Evolutionary conservation across 306 rosid genomes (phyloP).

Genomic region (Sechiopsis laciniata): DNA sequence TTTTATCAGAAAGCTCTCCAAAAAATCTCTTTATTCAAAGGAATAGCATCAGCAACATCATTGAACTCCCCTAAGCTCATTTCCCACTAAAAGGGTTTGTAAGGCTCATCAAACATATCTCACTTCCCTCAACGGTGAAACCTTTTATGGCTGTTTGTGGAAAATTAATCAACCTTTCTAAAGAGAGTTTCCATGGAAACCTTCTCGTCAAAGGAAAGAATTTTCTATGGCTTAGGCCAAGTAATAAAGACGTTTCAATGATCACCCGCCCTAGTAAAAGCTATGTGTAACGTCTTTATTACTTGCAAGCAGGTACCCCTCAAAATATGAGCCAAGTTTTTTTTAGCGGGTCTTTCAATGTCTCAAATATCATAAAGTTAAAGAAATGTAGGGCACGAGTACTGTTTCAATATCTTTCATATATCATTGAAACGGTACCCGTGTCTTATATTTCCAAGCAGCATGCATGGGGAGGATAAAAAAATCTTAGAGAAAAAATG

Average conservation of each 20-base stretch:
- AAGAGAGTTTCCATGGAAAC: neutral
- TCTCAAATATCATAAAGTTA: too few species aligned
- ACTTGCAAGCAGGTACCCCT: too few species aligned
- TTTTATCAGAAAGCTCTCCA: neutral
- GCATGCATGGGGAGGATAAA: constrained; percentile 1
- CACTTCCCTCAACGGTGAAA: neutral
- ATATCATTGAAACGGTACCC: neutral
- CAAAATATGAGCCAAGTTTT: too few species aligned
- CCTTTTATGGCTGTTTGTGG: too few species aligned
- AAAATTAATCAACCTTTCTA: too few species aligned
- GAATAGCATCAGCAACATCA: neutral
- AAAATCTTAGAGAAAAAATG: neutral
- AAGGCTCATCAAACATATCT: neutral
- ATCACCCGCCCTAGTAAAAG: too few species aligned
- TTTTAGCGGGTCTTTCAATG: too few species aligned
- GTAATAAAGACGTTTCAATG: neutral
- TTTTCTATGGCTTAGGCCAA: neutral
- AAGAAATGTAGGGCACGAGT: too few species aligned
- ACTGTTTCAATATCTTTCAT: too few species aligned
- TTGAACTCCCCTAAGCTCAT: neutral
- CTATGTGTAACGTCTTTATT: too few species aligned
- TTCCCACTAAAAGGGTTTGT: neutral
- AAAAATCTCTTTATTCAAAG: neutral
- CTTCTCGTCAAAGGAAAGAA: neutral
- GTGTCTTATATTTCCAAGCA: neutral